Conservation (phyloP, 495 filamentous ascomycete species). For the Aspergillus asperescens region DNA sequence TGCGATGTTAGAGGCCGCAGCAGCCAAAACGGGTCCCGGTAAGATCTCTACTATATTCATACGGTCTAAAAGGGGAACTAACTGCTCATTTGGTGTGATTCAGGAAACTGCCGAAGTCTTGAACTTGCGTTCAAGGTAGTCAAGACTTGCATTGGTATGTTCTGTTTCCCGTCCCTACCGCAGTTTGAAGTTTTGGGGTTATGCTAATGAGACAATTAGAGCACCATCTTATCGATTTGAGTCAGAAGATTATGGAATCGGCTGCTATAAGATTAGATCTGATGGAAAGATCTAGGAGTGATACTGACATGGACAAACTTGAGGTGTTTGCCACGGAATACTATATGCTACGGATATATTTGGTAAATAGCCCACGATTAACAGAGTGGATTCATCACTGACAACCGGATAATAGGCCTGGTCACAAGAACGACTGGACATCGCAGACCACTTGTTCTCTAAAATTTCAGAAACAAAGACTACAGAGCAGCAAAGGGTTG, state of each 20-base stretch:
- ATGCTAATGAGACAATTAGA: conserved; percentile 37
- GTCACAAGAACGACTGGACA: conserved; percentile 61
- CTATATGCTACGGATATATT: conserved; percentile 58
- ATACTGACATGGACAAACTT: conserved; percentile 13
- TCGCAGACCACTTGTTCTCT: conserved; percentile 72
- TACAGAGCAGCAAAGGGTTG: conserved; percentile 42
- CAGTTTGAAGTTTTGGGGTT: neutral
- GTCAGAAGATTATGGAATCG: conserved; percentile 55
- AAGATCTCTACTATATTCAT: conserved; percentile 22
- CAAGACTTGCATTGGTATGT: conserved; percentile 59
- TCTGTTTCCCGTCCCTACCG: neutral
- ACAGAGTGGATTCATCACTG: neutral
- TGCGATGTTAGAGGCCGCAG: conserved; percentile 59
- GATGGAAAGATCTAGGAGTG: conserved; percentile 37
- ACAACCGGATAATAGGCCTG: conserved; percentile 51
- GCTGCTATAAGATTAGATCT: conserved; percentile 58
- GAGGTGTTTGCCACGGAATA: conserved; percentile 47
- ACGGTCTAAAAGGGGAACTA: neutral
- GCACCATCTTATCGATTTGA: conserved; percentile 48
- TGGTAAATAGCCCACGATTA: conserved; percentile 46
- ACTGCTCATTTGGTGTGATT: neutral
- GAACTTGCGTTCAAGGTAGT: conserved; percentile 62
- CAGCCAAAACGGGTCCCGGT: conserved; percentile 29
- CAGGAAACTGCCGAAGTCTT: conserved; percentile 53
- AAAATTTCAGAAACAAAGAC: conserved; percentile 43